Conservation (phyloP, 2,329 filamentous ascomycete genomes). For the Trichoderma atrobrunneum region DNA sequence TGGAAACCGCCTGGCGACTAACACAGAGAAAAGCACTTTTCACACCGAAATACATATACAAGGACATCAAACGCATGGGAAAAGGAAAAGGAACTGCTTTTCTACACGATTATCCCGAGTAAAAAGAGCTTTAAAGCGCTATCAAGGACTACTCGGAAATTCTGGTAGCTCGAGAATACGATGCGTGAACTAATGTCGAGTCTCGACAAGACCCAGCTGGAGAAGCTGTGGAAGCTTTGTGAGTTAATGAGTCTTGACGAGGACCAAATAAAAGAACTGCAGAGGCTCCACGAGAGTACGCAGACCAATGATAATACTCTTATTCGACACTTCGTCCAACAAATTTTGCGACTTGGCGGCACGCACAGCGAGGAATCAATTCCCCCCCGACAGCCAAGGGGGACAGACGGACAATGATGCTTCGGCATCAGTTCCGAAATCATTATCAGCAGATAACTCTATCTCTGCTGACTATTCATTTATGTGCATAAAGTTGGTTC, state of each 20-base stretch:
- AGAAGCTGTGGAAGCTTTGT: background rate
- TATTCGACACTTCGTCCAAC: background rate
- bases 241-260: background rate
- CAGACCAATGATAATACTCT: background rate
- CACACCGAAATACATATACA: background rate
- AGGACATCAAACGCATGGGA: fast-evolving
- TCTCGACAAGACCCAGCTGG: background rate
- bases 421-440: too few relatives aligned
- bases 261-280: background rate
- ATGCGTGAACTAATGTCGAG: background rate
- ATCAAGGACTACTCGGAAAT: too few relatives aligned
- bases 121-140: background rate
- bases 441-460: too few relatives aligned
- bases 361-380: background rate
- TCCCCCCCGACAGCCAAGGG: too few relatives aligned
- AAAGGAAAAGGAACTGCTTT: background rate
- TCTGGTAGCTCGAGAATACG: background rate
- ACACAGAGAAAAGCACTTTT: background rate
- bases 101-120: background rate
- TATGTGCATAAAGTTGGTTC: too few relatives aligned
- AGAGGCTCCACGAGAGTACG: background rate
- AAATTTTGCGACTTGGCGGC: background rate
- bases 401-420: too few relatives aligned
- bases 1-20: background rate
- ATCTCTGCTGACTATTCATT: too few relatives aligned